These are phyloP conservation scores for Colletotrichum tamarilloi DNA, from an alignment of 2,329 filamentous ascomycete genomes.

Conservation along the genomic window DNA sequence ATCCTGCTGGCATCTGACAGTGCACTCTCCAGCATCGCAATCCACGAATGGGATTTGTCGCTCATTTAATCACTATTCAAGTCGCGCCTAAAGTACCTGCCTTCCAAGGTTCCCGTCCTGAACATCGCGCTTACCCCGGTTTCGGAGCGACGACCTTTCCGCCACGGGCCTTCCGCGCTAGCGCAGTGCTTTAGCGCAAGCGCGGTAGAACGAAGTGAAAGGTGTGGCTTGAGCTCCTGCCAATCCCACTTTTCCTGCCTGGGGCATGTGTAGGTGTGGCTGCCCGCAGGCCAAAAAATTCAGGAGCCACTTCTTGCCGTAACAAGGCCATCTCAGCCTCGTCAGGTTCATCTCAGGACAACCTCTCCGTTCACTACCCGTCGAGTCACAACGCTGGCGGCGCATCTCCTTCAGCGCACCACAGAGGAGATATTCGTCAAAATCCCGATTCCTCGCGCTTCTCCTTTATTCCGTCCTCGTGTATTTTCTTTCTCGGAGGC, in stretches of 20 bases:
- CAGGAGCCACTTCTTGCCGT: constrained; percentile 30
- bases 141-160: not conserved
- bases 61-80: not conserved
- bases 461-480: not conserved
- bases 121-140: constrained; percentile 24
- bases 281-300: constrained; percentile 21
- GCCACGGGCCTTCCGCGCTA: constrained; percentile 1
- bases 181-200: constrained; percentile 7
- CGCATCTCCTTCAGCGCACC: constrained; percentile 27
- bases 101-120: not conserved
- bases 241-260: constrained; percentile 7
- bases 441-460: not conserved
- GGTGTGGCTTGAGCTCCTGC: constrained; percentile 10
- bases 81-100: not conserved
- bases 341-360: constrained; percentile 28
- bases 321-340: constrained; percentile 34
- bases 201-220: constrained; percentile 2
- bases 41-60: not conserved
- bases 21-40: not conserved
- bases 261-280: constrained; percentile 5
- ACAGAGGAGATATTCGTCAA: constrained; percentile 7
- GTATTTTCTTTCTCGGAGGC: constrained; percentile 1
- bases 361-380: constrained; percentile 28
- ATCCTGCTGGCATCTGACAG: constrained; percentile 1
- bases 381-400: constrained; percentile 33